phyloP scores from a whole-genome alignment of 192 early-diverging fungal species.

The Entomortierella beljakovae region DNA sequence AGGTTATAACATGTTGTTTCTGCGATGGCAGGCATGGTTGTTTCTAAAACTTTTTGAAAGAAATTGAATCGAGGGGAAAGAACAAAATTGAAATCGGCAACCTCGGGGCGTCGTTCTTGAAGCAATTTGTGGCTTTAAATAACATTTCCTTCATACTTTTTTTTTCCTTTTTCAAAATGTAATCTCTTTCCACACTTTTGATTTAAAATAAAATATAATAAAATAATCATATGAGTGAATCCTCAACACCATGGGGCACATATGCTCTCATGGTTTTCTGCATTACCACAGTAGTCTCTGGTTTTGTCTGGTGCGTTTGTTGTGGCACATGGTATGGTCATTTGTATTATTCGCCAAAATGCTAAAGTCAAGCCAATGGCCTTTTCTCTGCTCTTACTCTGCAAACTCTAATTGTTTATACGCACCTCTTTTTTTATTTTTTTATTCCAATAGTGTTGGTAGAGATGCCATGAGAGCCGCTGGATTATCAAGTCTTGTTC shows the following conservation, averaged over 20 bases:
- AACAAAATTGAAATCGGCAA: background rate
- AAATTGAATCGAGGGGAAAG: background rate
- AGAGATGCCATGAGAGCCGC: slow-evolving; percentile 47
- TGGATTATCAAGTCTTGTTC: slow-evolving; percentile 39
- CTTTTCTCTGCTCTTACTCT: background rate
- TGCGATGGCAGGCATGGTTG: slow-evolving; percentile 54
- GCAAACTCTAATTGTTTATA: background rate
- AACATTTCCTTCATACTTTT: background rate
- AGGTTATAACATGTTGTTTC: slow-evolving; percentile 73
- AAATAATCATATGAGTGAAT: slow-evolving; percentile 29
- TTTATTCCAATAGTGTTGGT: slow-evolving; percentile 24
- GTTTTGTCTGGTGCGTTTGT: slow-evolving; percentile 51
- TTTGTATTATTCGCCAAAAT: background rate
- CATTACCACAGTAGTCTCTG: slow-evolving; percentile 26
- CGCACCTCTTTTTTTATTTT: no score
- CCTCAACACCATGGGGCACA: slow-evolving; percentile 35
- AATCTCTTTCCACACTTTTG: background rate
- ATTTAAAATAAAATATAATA: no score
- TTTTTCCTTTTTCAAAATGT: background rate
- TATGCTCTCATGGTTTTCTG: slow-evolving; percentile 41
- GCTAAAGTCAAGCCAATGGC: background rate
- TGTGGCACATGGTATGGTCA: slow-evolving; percentile 45
- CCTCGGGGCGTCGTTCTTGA: background rate
- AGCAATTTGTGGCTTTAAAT: background rate
- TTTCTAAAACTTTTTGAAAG: background rate